These are phyloP conservation scores for Lactarius sanguifluus DNA, from an alignment of 768 basidiomycete genomes.

Conservation along the genomic window DNA sequence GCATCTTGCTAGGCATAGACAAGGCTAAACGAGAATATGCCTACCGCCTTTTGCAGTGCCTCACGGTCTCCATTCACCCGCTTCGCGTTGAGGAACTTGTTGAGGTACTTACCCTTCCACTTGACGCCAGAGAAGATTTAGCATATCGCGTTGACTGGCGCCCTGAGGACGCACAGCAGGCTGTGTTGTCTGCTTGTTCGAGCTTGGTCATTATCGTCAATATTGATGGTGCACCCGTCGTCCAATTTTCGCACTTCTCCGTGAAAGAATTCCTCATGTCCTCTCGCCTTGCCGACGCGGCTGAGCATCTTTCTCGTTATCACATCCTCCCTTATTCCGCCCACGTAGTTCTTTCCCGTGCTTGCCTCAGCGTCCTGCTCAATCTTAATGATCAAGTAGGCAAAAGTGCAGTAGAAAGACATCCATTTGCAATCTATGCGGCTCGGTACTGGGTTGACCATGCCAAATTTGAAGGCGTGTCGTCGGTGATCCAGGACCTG, in stretches of 20 bases:
- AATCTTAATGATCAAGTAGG: background rate
- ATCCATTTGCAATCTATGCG: conserved; percentile 12
- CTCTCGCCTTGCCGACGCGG: background rate
- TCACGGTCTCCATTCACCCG: background rate
- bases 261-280: conserved; percentile 6
- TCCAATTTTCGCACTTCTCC: background rate
- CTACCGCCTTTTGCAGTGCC: conserved; percentile 2
- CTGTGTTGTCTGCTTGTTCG: background rate
- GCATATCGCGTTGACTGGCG: background rate
- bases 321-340: conserved; percentile 5
- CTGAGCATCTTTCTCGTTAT: background rate
- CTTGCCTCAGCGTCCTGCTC: conserved; percentile 6
- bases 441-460: conserved; percentile 17
- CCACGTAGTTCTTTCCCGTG: background rate
- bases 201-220: background rate
- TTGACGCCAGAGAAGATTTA: background rate
- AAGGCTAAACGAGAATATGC: background rate
- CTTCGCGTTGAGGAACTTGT: conserved; percentile 16
- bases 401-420: background rate
- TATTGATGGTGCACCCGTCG: background rate
- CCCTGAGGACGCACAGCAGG: background rate
- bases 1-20: background rate
- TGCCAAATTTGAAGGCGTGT: background rate
- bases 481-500: background rate
- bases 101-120: background rate